These are phyloP conservation scores for Clarireedia paspali DNA, from an alignment of 2,329 filamentous ascomycete genomes.

Conservation along the genomic window DNA sequence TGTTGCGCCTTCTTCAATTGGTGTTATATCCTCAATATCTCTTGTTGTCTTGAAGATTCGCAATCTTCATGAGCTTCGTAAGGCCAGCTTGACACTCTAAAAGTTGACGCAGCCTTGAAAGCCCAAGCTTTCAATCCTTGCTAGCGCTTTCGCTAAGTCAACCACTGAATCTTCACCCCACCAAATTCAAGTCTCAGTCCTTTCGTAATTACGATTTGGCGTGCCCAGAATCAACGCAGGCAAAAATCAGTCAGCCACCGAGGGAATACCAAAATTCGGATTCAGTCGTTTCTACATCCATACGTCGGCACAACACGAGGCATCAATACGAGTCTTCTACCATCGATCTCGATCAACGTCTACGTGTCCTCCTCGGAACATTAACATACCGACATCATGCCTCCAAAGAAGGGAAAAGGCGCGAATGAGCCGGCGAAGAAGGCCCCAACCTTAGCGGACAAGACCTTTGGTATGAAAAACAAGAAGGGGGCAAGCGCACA, in stretches of 20 bases:
- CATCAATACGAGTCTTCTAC: not conserved
- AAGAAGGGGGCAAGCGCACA: slow-evolving; percentile 93
- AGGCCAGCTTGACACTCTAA: slow-evolving; percentile 29
- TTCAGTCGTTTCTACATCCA: slow-evolving; percentile 26
- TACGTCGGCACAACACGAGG: not conserved
- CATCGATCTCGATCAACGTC: not conserved
- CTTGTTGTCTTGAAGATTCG: slow-evolving; percentile 9
- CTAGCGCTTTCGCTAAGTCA: slow-evolving; percentile 20
- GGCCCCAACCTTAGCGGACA: slow-evolving; percentile 65
- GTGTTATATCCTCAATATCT: not conserved
- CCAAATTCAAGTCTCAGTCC: slow-evolving; percentile 15
- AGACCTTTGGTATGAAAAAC: slow-evolving; percentile 99
- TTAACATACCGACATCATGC: slow-evolving; percentile 46
- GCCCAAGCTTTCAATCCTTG: slow-evolving; percentile 5
- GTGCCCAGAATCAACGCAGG: too few species aligned
- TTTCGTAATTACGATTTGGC: not conserved
- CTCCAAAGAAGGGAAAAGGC: slow-evolving; percentile 56
- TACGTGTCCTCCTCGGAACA: not conserved
- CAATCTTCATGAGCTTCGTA: slow-evolving; percentile 5
- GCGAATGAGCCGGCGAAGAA: slow-evolving; percentile 44
- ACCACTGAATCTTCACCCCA: slow-evolving; percentile 21
- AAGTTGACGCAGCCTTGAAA: not conserved
- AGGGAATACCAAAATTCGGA: not conserved
- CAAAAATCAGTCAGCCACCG: not conserved
- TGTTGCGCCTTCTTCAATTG: slow-evolving; percentile 11